phyloP scores from a whole-genome alignment of 495 filamentous ascomycete species.

The Entonaema liquescens region DNA sequence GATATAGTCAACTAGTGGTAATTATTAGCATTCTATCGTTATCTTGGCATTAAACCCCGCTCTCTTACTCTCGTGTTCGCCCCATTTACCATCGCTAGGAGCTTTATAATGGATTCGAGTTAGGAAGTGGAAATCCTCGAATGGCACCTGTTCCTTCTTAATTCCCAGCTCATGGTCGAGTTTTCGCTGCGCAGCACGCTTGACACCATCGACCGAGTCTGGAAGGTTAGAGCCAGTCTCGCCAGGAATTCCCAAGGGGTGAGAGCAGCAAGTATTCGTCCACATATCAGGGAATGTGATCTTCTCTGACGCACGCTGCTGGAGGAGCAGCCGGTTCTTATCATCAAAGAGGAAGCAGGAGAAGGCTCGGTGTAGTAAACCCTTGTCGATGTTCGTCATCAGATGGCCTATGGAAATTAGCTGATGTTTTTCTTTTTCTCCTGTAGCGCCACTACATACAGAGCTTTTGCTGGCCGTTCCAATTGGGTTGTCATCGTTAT shows the following conservation, averaged over 20 bases:
- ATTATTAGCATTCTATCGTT: slow-evolving; percentile 12
- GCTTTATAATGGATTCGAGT: slow-evolving; percentile 98
- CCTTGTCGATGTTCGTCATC: slow-evolving; percentile 97
- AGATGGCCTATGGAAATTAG: slow-evolving; percentile 75
- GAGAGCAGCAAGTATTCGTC: slow-evolving; percentile 99
- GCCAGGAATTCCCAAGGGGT: slow-evolving; percentile 88
- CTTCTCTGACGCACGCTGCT: slow-evolving; percentile 96
- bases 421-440: background rate
- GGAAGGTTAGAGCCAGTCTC: slow-evolving; percentile 89
- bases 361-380: slow-evolving; percentile 95
- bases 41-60: background rate
- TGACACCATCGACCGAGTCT: slow-evolving; percentile 82
- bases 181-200: slow-evolving; percentile 90
- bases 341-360: slow-evolving; percentile 98
- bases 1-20: slow-evolving; percentile 88
- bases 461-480: slow-evolving; percentile 97
- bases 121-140: slow-evolving; percentile 91
- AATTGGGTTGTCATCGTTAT: slow-evolving; percentile 91
- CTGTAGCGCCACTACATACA: slow-evolving; percentile 66
- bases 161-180: slow-evolving; percentile 95
- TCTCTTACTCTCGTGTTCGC: slow-evolving; percentile 96
- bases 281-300: slow-evolving; percentile 99
- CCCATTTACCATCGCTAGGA: slow-evolving; percentile 96
- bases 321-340: slow-evolving; percentile 85
- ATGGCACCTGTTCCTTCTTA: slow-evolving; percentile 85